Evolutionary conservation across 192 early-diverging fungal species (phyloP).

Genomic region (Helicostylum pulchrum): DNA sequence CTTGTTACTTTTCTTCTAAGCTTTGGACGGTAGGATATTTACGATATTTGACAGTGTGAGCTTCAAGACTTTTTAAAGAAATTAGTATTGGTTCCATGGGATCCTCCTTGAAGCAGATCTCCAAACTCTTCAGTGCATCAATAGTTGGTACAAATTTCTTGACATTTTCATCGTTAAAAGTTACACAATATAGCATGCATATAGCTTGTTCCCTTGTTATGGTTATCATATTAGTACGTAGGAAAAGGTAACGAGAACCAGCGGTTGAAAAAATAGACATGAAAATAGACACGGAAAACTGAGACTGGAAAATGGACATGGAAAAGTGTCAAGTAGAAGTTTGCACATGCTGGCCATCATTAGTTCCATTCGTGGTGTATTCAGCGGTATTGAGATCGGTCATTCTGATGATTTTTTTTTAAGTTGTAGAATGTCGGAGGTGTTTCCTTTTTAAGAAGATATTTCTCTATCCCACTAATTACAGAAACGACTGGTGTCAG

Average conservation of each 20-base stretch:
- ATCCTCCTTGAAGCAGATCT: slow-evolving; percentile 17
- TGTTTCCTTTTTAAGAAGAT: too few species aligned
- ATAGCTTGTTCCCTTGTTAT: slow-evolving; percentile 13
- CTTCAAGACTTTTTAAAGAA: slow-evolving; percentile 16
- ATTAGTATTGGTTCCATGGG: slow-evolving; percentile 18
- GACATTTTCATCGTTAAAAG: slow-evolving; percentile 15
- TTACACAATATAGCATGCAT: slow-evolving; percentile 13
- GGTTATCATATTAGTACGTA: slow-evolving; percentile 10
- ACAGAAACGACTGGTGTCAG: too few species aligned
- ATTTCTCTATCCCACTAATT: too few species aligned
- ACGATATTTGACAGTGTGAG: slow-evolving; percentile 13
- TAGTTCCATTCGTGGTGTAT: too few species aligned
- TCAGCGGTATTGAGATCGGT: too few species aligned
- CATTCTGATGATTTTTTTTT: too few species aligned
- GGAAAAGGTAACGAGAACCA: slow-evolving; percentile 3
- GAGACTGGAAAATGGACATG: too few species aligned
- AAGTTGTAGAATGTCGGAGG: too few species aligned
- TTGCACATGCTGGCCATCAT: too few species aligned
- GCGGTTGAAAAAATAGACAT: slow-evolving; percentile 10
- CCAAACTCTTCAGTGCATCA: slow-evolving; percentile 16
- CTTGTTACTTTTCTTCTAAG: slow-evolving; percentile 14
- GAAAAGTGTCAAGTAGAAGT: too few species aligned
- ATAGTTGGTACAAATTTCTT: slow-evolving; percentile 13
- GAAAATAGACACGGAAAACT: not conserved
- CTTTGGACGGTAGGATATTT: slow-evolving; percentile 14